phyloP scores from a whole-genome alignment of 352 stramenopile species.

The Phytophthora brassicae region DNA sequence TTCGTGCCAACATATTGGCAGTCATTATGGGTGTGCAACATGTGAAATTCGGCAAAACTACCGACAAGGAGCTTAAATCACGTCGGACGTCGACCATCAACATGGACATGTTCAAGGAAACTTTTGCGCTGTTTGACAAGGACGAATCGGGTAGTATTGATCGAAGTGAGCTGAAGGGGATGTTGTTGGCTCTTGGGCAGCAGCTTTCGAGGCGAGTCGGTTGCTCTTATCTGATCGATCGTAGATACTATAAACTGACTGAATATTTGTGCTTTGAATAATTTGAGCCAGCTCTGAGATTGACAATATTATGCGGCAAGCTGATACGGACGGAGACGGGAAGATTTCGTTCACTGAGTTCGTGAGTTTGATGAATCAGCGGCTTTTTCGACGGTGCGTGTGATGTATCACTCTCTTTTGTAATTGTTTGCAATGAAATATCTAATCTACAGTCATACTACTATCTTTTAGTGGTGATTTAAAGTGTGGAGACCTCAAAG shows the following conservation, averaged over 20 bases:
- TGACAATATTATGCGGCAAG: constrained; percentile 69
- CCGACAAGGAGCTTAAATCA: constrained; percentile 23
- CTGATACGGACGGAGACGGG: constrained; percentile 63
- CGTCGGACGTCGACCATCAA: constrained; percentile 58
- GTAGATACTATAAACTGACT: background rate
- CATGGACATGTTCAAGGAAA: constrained; percentile 84
- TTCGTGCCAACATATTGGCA: constrained; percentile 74
- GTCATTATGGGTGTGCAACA: constrained; percentile 75
- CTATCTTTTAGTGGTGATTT: constrained; percentile 48
- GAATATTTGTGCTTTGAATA: constrained; percentile 13
- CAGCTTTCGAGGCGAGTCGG: constrained; percentile 43
- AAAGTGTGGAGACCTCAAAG: constrained; percentile 54
- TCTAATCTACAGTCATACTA: background rate
- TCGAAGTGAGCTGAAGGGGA: constrained; percentile 51
- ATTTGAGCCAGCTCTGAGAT: constrained; percentile 40
- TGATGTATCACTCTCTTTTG: background rate
- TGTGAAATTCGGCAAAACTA: constrained; percentile 44
- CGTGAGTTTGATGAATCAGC: constrained; percentile 74
- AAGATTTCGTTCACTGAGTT: constrained; percentile 85
- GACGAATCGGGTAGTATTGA: constrained; percentile 74
- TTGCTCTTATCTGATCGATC: background rate
- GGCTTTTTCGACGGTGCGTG: constrained; percentile 56
- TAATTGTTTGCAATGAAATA: background rate
- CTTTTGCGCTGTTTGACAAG: constrained; percentile 76
- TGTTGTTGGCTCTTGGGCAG: constrained; percentile 61